phyloP scores from a whole-genome alignment of 1,139 yeast species.

The Pichia terricola region DNA sequence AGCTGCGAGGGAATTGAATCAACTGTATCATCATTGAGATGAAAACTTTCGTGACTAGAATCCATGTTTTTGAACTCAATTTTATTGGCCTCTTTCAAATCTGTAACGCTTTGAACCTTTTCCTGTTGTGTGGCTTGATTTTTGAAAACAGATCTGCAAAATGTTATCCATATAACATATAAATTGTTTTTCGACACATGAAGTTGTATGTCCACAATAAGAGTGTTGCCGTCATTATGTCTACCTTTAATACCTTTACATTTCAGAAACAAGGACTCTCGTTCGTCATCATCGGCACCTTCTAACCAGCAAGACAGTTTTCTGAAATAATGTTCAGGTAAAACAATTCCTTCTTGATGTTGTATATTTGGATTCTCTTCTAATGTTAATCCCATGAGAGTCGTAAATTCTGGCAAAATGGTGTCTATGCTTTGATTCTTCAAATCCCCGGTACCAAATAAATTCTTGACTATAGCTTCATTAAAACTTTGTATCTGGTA shows the following conservation, averaged over 20 bases:
- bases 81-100: neutral
- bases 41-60: neutral
- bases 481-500: slow-evolving; percentile 57
- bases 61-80: neutral
- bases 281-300: slow-evolving; percentile 19
- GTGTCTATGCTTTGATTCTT: slow-evolving; percentile 41
- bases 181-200: slow-evolving; percentile 56
- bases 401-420: slow-evolving; percentile 58
- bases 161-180: slow-evolving; percentile 79
- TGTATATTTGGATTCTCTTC: slow-evolving; percentile 32
- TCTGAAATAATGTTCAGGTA: slow-evolving; percentile 86
- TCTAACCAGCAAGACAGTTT: slow-evolving; percentile 32
- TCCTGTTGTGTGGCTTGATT: slow-evolving; percentile 1
- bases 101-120: neutral
- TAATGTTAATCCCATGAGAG: slow-evolving; percentile 41
- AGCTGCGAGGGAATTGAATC: slow-evolving; percentile 45
- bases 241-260: slow-evolving; percentile 59
- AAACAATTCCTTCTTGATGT: slow-evolving; percentile 44
- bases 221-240: slow-evolving; percentile 58
- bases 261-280: slow-evolving; percentile 39
- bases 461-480: slow-evolving; percentile 64
- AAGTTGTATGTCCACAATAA: slow-evolving; percentile 70
- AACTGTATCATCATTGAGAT: slow-evolving; percentile 8
- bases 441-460: slow-evolving; percentile 63
- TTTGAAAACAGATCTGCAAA: slow-evolving; percentile 39